Evolutionary conservation across 2,329 filamentous ascomycete species (phyloP).

Genomic region (Aspergillus tamarii): DNA sequence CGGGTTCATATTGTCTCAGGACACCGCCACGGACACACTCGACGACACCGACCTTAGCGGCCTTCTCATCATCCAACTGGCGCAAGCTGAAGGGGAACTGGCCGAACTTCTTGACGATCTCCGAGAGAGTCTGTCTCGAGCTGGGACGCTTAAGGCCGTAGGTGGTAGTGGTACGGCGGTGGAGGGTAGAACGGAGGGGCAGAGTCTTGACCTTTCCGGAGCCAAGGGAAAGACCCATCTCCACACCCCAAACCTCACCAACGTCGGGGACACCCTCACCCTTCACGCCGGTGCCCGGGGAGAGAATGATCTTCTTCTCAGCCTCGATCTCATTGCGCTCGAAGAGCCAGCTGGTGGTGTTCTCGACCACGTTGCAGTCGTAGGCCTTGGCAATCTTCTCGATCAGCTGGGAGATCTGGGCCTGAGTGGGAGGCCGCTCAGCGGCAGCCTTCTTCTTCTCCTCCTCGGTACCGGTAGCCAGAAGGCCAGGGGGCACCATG

Average conservation of each 20-base stretch:
- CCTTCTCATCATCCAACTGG: slow-evolving; percentile 94
- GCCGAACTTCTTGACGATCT: slow-evolving; percentile 96
- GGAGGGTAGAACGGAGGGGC: slow-evolving; percentile 84
- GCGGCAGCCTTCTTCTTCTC: slow-evolving; percentile 90
- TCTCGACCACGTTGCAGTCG: slow-evolving; percentile 91
- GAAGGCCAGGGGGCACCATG: slow-evolving; percentile 85
- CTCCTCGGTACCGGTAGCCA: slow-evolving; percentile 83
- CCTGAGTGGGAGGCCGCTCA: slow-evolving; percentile 80
- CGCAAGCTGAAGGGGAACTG: slow-evolving; percentile 97
- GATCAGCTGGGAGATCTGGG: slow-evolving; percentile 81
- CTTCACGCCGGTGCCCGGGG: slow-evolving; percentile 78
- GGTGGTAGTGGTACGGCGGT: slow-evolving; percentile 88
- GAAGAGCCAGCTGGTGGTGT: slow-evolving; percentile 96
- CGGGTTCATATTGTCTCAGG: slow-evolving; percentile 92
- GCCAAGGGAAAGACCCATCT: slow-evolving; percentile 89
- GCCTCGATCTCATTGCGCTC: slow-evolving; percentile 97
- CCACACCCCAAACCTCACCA: slow-evolving; percentile 96
- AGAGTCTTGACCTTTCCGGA: slow-evolving; percentile 93
- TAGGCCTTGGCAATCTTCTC: slow-evolving; percentile 92
- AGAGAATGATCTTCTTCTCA: slow-evolving; percentile 95
- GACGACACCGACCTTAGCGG: slow-evolving; percentile 92
- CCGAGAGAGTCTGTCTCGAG: slow-evolving; percentile 87
- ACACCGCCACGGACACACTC: slow-evolving; percentile 94
- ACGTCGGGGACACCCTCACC: slow-evolving; percentile 87
- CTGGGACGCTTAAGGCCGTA: slow-evolving; percentile 93